Percentiles rank a stretch among this genome's conserved stretches.
phyloP scores from a whole-genome alignment of 2,329 filamentous ascomycete genomes.

The Ceratocystis huliohia region DNA sequence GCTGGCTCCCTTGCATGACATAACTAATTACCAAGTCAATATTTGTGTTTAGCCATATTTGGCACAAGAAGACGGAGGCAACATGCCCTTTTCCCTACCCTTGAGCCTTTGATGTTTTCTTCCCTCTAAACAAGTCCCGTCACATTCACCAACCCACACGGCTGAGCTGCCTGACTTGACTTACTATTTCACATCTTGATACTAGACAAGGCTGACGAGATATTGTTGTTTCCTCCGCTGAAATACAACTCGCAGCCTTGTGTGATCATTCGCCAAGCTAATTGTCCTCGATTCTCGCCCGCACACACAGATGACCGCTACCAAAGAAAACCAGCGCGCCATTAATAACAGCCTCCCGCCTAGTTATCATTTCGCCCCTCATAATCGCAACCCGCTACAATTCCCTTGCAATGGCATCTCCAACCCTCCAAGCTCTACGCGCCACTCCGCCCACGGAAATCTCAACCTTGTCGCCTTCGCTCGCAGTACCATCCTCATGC shows the following conservation, averaged over 20 bases:
- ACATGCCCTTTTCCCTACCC: not conserved
- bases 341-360: not conserved
- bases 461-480: constrained; percentile 40
- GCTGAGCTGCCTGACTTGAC: not conserved
- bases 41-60: constrained; percentile 3
- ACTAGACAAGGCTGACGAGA: not conserved
- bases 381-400: not conserved
- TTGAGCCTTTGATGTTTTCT: not conserved
- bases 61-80: not conserved
- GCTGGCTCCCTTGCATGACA: not conserved
- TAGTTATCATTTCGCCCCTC: not conserved
- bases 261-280: not conserved
- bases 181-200: not conserved
- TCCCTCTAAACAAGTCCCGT: too few relatives aligned
- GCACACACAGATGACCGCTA: not conserved
- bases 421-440: constrained; percentile 22
- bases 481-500: constrained; percentile 32
- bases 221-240: not conserved
- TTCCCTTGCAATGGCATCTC: constrained; percentile 9
- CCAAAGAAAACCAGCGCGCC: not conserved
- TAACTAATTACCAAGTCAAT: not conserved
- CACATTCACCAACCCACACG: not conserved
- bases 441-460: constrained; percentile 37
- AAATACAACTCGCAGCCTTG: not conserved
- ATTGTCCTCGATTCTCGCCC: not conserved